A percentile compares a stretch with the other conserved stretches of the same genome.
These are phyloP conservation scores for Komagataella pseudopastoris DNA, from an alignment of 805 yeast species.

Conservation along the genomic window DNA sequence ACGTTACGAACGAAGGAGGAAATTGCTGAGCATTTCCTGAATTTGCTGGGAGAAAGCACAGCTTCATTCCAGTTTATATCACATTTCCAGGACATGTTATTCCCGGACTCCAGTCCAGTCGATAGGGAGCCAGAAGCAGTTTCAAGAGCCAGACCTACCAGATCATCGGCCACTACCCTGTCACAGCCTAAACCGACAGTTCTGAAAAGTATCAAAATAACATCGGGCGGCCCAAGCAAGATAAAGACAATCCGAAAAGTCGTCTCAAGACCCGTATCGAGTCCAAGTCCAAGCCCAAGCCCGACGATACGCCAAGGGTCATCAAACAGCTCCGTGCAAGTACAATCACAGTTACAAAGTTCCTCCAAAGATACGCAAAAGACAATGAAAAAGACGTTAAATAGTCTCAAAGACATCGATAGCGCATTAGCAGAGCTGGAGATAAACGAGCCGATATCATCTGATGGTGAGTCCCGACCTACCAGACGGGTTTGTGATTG, in stretches of 20 bases:
- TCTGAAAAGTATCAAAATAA: background rate
- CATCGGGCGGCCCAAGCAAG: background rate
- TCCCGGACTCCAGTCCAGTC: slow-evolving; percentile 8
- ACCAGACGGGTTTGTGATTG: slow-evolving; percentile 45
- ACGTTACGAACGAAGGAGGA: slow-evolving; percentile 31
- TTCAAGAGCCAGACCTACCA: background rate
- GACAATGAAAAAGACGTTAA: slow-evolving; percentile 32
- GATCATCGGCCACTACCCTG: slow-evolving; percentile 4
- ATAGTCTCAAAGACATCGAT: slow-evolving; percentile 33
- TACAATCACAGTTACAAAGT: slow-evolving; percentile 1
- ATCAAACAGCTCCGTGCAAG: background rate
- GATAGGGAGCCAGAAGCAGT: background rate
- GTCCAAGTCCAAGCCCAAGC: slow-evolving; percentile 2
- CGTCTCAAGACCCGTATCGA: slow-evolving; percentile 4
- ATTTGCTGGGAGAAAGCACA: slow-evolving; percentile 44
- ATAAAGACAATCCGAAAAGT: background rate
- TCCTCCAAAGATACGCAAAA: slow-evolving; percentile 19
- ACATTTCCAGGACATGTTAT: slow-evolving; percentile 25
- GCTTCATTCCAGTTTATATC: slow-evolving; percentile 33
- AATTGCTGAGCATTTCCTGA: slow-evolving; percentile 37
- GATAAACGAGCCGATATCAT: slow-evolving; percentile 6
- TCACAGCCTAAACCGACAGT: slow-evolving; percentile 4
- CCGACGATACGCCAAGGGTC: background rate
- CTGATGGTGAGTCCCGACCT: background rate
- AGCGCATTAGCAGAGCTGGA: slow-evolving; percentile 32